Base-by-base conservation (phyloP, 805 yeast species). In the Sugiyamaella americana region DNA sequence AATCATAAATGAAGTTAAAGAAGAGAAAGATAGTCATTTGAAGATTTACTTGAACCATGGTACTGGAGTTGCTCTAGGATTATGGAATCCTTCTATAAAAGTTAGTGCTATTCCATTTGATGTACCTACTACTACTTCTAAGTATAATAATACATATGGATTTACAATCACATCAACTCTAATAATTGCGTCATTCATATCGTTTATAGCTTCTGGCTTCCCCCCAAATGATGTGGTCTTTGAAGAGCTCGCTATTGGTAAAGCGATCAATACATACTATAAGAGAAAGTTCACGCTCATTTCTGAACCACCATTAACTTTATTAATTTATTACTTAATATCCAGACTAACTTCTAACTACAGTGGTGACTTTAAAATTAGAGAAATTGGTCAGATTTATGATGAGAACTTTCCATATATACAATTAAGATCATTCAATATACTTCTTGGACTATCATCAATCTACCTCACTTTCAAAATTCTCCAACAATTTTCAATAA, bases 251-350 rank as follows among this genome's bases (percentile, higher is more conserved):
- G 51, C 43, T 2, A 34, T 55, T 8, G 57, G 57, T 5, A 43
- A 47, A 2, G 40, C 47, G 20, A 35, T 56, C 40, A 52, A 56
- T 47, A 66, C 70, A 32, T 79, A 79, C 62, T 64, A 62, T 42
- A 58, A 59, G 19, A 78, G 80, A 4, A 65, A 65, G 41, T 78
- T 73, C 54, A 78, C 75, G 58, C 58, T 76, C 17, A 81, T 75
- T 52, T 71, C 74, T n/a, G 75, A 77, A 46, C 82, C 83, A 2
- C 82, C 83, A 2, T 60, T 78, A 35, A 70, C 66, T 17, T 71
- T 73, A 42, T 54, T 78, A 47, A 45, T 74, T 2, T 75, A 67
- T 54, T 69, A 69, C 40, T 58, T 66, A 52, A 53, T 76, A 4
- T 71, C 74, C 0, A 50, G 58, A 30, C 21, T 17, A 16, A 13